phyloP scores from a whole-genome alignment of 2,329 filamentous ascomycete genomes.

The Aspergillus sp. region DNA sequence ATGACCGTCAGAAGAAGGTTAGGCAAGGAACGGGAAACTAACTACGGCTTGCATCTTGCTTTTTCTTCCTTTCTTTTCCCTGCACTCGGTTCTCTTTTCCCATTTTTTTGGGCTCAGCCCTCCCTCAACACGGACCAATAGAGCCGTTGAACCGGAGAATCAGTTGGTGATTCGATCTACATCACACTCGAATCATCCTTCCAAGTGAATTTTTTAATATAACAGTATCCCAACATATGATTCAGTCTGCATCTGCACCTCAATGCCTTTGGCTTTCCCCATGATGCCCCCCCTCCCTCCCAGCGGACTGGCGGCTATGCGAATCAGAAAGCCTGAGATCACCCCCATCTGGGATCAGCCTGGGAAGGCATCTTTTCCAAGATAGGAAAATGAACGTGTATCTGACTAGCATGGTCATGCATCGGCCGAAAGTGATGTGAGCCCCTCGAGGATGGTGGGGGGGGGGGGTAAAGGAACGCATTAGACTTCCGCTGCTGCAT shows the following conservation, averaged over 20 bases:
- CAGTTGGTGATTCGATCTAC: conserved; percentile 29
- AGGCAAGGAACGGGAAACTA: conserved; percentile 19
- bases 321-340: conserved; percentile 28
- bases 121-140: conserved; percentile 14
- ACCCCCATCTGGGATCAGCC: conserved; percentile 16
- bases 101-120: conserved; percentile 3
- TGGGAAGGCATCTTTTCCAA: conserved; percentile 15
- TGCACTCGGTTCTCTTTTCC: conserved; percentile 14
- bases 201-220: background rate
- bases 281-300: conserved; percentile 27
- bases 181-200: conserved; percentile 22
- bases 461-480: conserved; percentile 17
- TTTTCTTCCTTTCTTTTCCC: conserved; percentile 17
- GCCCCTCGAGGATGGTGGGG: conserved; percentile 13
- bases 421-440: conserved; percentile 17
- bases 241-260: conserved; percentile 12
- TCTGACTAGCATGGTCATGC: conserved; percentile 18
- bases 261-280: conserved; percentile 14
- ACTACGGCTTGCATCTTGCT: conserved; percentile 20
- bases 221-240: conserved; percentile 19
- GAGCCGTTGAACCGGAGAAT: conserved; percentile 7
- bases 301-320: conserved; percentile 30
- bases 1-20: conserved; percentile 19
- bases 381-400: conserved; percentile 13
- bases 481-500: conserved; percentile 26